A percentile compares a stretch with the other conserved stretches of the same genome.
These are phyloP conservation scores for Trametes versicolor DNA, from an alignment of 1,284 basidiomycete species.

Conservation along the genomic window DNA sequence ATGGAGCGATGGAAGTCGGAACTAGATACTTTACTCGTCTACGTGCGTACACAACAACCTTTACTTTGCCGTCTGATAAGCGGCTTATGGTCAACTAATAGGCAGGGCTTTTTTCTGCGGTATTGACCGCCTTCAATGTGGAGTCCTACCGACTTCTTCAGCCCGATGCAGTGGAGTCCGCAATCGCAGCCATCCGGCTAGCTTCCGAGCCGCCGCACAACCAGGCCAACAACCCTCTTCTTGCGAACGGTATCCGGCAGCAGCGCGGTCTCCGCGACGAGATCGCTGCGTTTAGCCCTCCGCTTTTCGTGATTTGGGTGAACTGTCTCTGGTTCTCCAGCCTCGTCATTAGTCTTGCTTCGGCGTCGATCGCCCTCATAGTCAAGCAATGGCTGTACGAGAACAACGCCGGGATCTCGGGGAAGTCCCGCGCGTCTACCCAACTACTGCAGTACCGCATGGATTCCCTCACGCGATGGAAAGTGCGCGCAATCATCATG, in stretches of 20 bases:
- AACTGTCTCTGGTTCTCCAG: slow-evolving; percentile 75
- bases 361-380: slow-evolving; percentile 27
- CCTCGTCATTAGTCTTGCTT: slow-evolving; percentile 69
- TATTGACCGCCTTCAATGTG: slow-evolving; percentile 17
- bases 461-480: slow-evolving; percentile 20
- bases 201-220: neutral
- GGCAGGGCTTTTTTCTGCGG: slow-evolving; percentile 17
- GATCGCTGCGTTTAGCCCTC: neutral
- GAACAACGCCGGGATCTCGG: slow-evolving; percentile 6
- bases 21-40: slow-evolving; percentile 11
- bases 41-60: slow-evolving; percentile 4
- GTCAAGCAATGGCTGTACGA: slow-evolving; percentile 34
- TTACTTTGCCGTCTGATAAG: too few relatives aligned
- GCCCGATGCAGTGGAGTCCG: slow-evolving; percentile 6
- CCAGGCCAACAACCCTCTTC: neutral
- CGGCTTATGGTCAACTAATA: too few relatives aligned
- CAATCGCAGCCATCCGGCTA: neutral
- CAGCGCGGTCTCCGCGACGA: slow-evolving; percentile 12
- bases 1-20: slow-evolving; percentile 5
- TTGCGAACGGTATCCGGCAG: neutral
- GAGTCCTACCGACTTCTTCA: slow-evolving; percentile 11
- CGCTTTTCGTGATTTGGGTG: slow-evolving; percentile 53
- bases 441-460: slow-evolving; percentile 25
- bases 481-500: slow-evolving; percentile 14
- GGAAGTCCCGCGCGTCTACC: slow-evolving; percentile 13